These are phyloP conservation scores for Pelagomonas calceolata DNA, from an alignment of 108 stramenopile genomes.

Conservation along the genomic window DNA sequence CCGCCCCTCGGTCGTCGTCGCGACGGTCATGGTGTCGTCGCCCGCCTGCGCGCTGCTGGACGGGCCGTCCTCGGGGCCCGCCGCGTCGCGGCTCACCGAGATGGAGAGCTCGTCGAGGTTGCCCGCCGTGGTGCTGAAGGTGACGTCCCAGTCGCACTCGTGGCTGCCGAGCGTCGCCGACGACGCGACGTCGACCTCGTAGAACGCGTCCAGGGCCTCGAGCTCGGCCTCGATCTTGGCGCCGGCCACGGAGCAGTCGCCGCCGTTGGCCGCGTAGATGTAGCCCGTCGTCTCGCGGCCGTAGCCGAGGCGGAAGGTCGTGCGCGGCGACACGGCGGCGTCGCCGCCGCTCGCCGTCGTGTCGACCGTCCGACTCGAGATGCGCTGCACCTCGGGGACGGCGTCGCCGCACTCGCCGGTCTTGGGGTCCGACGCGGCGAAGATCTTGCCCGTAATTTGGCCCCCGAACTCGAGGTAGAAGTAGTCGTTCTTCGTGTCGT, in stretches of 20 bases:
- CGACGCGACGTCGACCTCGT: slow-evolving; percentile 46
- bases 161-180: slow-evolving; percentile 33
- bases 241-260: slow-evolving; percentile 46
- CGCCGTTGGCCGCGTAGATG: slow-evolving; percentile 35
- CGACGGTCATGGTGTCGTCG: slow-evolving; percentile 29
- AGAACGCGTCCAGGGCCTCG: slow-evolving; percentile 36
- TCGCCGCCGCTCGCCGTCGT: slow-evolving; percentile 42
- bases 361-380: slow-evolving; percentile 44
- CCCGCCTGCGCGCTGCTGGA: slow-evolving; percentile 7
- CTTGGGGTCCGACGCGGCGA: neutral
- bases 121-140: slow-evolving; percentile 45
- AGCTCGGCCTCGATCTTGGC: slow-evolving; percentile 38
- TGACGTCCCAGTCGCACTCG: slow-evolving; percentile 51
- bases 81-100: neutral
- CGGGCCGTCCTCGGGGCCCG: slow-evolving; percentile 13
- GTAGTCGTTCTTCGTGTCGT: neutral
- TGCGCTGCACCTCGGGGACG: slow-evolving; percentile 41
- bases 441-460: slow-evolving; percentile 29
- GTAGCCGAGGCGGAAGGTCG: slow-evolving; percentile 38
- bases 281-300: slow-evolving; percentile 39
- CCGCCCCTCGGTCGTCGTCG: slow-evolving; percentile 4
- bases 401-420: neutral
- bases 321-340: slow-evolving; percentile 46
- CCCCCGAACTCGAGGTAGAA: slow-evolving; percentile 31
- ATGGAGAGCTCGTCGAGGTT: slow-evolving; percentile 23